Percentiles rank a stretch among this genome's conserved stretches.
Evolutionary conservation across 2,329 filamentous ascomycete genomes (phyloP).

Genomic region (Epichloe sp.): DNA sequence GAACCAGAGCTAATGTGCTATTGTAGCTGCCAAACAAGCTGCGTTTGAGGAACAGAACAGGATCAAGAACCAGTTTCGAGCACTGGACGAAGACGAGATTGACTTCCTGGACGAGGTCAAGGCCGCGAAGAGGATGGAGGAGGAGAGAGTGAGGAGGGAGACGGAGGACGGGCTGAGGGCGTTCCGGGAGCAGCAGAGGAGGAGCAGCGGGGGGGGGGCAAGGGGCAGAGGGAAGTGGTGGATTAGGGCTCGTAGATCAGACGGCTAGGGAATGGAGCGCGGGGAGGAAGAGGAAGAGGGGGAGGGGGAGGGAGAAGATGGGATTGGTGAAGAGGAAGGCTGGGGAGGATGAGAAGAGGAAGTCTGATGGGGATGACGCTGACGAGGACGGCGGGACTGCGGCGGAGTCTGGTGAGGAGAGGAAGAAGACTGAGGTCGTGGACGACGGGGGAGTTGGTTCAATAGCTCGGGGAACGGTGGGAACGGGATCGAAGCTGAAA

Average conservation of each 20-base stretch:
- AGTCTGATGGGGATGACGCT: not conserved
- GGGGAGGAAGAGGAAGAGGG: conserved; percentile 19
- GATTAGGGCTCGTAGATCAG: conserved; percentile 13
- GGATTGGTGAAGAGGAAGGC: conserved; percentile 1
- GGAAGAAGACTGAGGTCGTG: conserved; percentile 6
- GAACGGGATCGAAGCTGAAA: conserved; percentile 10
- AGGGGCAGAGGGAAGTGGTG: conserved; percentile 23
- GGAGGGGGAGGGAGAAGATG: conserved; percentile 5
- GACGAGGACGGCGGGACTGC: too few species aligned
- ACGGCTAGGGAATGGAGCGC: not conserved
- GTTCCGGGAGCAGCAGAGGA: conserved; percentile 40
- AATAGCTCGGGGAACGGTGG: not conserved
- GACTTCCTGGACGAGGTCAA: conserved; percentile 56
- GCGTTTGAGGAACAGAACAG: conserved; percentile 63
- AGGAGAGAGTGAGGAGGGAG: conserved; percentile 40
- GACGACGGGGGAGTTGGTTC: not conserved
- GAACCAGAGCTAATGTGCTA: too few species aligned
- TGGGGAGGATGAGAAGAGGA: conserved; percentile 5
- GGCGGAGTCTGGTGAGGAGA: conserved; percentile 1
- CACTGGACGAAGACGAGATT: conserved; percentile 66
- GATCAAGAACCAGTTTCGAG: conserved; percentile 64
- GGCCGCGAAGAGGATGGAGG: conserved; percentile 35
- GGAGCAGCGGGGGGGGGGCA: conserved; percentile 18
- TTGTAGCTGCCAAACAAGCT: conserved; percentile 61
- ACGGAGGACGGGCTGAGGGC: conserved; percentile 41